Percentiles rank a stretch among this genome's conserved stretches.
phyloP scores from a whole-genome alignment of 1,139 yeast species.

The Yamadazyma membranifaciens region DNA sequence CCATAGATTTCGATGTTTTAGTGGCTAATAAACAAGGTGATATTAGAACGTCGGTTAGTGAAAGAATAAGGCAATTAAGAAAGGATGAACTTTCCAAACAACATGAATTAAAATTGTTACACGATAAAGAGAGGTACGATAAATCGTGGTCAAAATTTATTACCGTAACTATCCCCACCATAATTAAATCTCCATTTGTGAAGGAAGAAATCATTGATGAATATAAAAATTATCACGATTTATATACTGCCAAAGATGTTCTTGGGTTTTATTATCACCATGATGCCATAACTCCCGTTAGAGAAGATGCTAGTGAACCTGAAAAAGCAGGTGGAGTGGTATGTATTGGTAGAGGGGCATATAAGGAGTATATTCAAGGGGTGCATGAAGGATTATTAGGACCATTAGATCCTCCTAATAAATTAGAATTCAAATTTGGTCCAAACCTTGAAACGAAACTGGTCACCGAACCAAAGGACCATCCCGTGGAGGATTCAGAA shows the following conservation, averaged over 20 bases:
- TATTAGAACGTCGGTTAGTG: constrained; percentile 78
- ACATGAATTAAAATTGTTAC: constrained; percentile 6
- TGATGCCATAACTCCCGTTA: constrained; percentile 33
- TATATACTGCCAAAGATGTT: constrained; percentile 53
- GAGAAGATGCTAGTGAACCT: constrained; percentile 30
- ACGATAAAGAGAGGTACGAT: constrained; percentile 5
- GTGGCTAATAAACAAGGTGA: constrained; percentile 86
- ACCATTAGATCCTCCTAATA: constrained; percentile 70
- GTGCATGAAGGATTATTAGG: constrained; percentile 94
- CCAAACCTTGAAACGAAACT: not conserved
- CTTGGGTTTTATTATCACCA: constrained; percentile 54
- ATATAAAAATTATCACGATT: constrained; percentile 30
- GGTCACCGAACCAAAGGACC: not conserved
- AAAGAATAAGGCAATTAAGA: constrained; percentile 72
- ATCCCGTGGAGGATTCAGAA: not conserved
- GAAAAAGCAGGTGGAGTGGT: constrained; percentile 75
- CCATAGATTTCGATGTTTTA: constrained; percentile 77
- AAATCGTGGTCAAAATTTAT: constrained; percentile 18
- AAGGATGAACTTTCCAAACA: constrained; percentile 26
- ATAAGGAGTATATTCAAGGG: constrained; percentile 87
- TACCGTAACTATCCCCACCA: constrained; percentile 12
- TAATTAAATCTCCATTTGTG: constrained; percentile 12
- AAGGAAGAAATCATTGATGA: constrained; percentile 20
- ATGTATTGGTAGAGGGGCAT: constrained; percentile 94
- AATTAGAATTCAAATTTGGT: not conserved